Conservation (phyloP, 768 basidiomycete genomes). For the Suillus fuscotomentosus region DNA sequence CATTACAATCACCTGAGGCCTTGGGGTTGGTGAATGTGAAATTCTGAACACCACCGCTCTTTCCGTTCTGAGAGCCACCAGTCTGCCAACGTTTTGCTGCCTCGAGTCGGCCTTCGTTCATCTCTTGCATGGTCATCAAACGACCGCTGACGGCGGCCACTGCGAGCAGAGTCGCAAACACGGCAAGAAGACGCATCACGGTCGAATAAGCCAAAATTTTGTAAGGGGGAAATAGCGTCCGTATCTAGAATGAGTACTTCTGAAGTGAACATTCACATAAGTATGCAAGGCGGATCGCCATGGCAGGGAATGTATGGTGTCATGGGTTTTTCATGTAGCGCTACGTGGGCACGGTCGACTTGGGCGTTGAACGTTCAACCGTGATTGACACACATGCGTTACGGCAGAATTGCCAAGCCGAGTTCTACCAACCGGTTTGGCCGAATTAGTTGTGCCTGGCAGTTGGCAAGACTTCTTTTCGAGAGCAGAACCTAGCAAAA, state of each 20-base stretch:
- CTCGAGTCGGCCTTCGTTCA: conserved; percentile 38
- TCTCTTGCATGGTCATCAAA: conserved; percentile 36
- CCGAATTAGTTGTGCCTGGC: neutral
- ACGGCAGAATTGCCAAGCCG: neutral
- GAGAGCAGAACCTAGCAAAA: too few species aligned
- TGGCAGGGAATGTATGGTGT: neutral
- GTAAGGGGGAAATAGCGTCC: neutral
- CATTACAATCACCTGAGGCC: neutral
- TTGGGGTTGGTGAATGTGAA: neutral
- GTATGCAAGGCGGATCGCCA: neutral
- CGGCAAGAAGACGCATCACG: neutral
- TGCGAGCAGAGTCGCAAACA: neutral
- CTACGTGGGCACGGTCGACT: neutral
- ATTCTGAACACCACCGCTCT: conserved; percentile 19
- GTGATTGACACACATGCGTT: neutral
- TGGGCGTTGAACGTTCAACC: too few species aligned
- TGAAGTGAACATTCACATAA: neutral
- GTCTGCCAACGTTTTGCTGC: conserved; percentile 31
- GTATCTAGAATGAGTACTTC: neutral
- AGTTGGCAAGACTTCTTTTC: neutral
- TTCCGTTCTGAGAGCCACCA: conserved; percentile 2
- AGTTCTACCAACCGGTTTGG: neutral
- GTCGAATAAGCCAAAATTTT: neutral
- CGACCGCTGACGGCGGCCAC: neutral
- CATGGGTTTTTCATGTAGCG: neutral